Evolutionary conservation across 805 yeast species (phyloP), one percentile per base, ranked within the genome.

Genomic region (Pichia scutulata): DNA sequence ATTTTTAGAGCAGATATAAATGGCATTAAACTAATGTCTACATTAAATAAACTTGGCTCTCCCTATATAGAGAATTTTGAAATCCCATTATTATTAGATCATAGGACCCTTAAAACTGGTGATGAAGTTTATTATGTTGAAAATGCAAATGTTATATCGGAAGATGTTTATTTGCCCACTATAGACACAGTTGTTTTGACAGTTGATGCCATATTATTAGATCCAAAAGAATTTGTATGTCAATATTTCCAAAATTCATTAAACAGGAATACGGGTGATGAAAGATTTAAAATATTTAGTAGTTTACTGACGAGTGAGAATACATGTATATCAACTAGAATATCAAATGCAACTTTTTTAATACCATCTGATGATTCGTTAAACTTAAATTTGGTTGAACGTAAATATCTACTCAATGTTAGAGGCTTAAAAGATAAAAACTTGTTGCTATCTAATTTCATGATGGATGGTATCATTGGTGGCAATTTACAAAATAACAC

Each of bases 111-210:
- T 33, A 33, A 33, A 7, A 7, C 16, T 33, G 51, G 39, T 22
- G 65, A 62, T n/a, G 67, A 41, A 16, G 46, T 44, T 21, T 56
- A 55, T 55, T 47, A 71, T 19, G 72, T 79, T 42, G 76, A 75
- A 50, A 61, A 64, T 5, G 65, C 77, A 0, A 65, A 70, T n/a
- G 77, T 85, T 4, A 72, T 83, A 1, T 84, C 80, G 23, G 65
- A 73, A 0, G 84, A 85, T 59, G 62, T 80, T 24, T 66, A 63
- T 47, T 88, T 93, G 1, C 72, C 73, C 47, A 77, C 80, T 43
- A 86, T 82, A 57, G 73, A 80, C 56, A 78, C 90, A 0, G 77
- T 76, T 26, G 78, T 88, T 13, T 88, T 85, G 52, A 89, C 86
- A 1, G 70, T 85, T 2, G 79, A 78, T 50, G 57, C 67, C 18